phyloP scores from a whole-genome alignment of 495 filamentous ascomycete genomes.

The Polyplosphaeria fusca region DNA sequence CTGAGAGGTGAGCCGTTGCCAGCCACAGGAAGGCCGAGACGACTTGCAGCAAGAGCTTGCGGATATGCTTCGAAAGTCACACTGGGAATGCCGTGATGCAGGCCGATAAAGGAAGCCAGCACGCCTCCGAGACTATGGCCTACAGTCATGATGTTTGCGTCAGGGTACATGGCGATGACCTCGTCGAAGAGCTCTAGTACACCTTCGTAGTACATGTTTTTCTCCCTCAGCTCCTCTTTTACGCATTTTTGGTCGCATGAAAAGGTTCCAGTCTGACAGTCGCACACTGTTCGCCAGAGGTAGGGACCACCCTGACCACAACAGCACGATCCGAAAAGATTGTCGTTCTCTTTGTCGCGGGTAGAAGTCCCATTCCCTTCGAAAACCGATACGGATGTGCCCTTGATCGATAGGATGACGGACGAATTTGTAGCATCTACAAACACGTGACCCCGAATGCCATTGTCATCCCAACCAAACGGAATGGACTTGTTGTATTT shows the following conservation, averaged over 20 bases:
- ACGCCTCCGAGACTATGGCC: conserved; percentile 25
- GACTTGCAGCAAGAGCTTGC: conserved; percentile 20
- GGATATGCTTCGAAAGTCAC: conserved; percentile 29
- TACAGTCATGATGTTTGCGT: conserved; percentile 18
- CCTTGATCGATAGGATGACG: conserved; percentile 26
- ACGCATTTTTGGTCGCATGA: conserved; percentile 24
- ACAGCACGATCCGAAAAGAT: conserved; percentile 29
- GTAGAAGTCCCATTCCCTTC: conserved; percentile 24
- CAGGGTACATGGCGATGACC: conserved; percentile 20
- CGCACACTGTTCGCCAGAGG: conserved; percentile 21
- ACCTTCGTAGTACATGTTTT: conserved; percentile 15
- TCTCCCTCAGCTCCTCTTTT: conserved; percentile 10
- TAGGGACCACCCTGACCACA: conserved; percentile 27
- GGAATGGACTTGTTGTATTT: conserved; percentile 22
- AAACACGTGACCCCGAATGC: conserved; percentile 31
- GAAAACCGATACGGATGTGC: conserved; percentile 19
- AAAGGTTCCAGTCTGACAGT: conserved; percentile 24
- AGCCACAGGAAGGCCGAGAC: conserved; percentile 15
- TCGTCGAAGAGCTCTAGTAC: conserved; percentile 22
- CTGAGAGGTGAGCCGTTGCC: conserved; percentile 14
- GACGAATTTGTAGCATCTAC: conserved; percentile 22
- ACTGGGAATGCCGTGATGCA: conserved; percentile 16
- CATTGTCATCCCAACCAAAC: conserved; percentile 24
- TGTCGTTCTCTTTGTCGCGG: conserved; percentile 31
- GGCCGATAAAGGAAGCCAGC: conserved; percentile 20